A percentile compares a stretch with the other conserved stretches of the same genome.
phyloP scores from a whole-genome alignment of 805 yeast species.

The Metschnikowia peoriensis region DNA sequence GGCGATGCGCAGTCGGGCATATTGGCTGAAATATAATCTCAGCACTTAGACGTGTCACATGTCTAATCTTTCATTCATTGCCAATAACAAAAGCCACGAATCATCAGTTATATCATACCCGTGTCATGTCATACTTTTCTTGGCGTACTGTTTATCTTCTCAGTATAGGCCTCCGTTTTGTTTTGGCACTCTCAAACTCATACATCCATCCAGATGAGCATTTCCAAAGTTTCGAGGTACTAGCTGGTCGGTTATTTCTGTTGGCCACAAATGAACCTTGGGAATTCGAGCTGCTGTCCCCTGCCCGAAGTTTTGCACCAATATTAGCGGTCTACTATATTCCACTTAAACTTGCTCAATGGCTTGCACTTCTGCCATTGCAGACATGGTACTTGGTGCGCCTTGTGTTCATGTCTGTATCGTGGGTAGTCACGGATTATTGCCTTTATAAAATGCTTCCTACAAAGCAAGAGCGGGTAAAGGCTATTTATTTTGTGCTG shows the following conservation, averaged over 20 bases:
- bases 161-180: conserved; percentile 48
- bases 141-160: conserved; percentile 51
- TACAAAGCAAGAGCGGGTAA: conserved; percentile 48
- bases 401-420: conserved; percentile 42
- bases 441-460: conserved; percentile 47
- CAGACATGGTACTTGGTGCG: conserved; percentile 54
- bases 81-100: neutral
- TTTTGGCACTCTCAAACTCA: conserved; percentile 65
- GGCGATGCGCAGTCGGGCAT: neutral
- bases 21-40: neutral
- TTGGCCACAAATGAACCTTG: conserved; percentile 59
- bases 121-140: conserved; percentile 8
- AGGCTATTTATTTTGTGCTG: conserved; percentile 49
- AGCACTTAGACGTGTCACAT: neutral
- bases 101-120: neutral
- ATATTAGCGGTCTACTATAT: conserved; percentile 72
- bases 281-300: conserved; percentile 65
- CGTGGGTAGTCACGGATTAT: conserved; percentile 39
- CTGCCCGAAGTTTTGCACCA: conserved; percentile 73
- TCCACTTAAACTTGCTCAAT: conserved; percentile 35
- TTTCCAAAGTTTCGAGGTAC: conserved; percentile 82
- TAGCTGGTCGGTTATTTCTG: conserved; percentile 49
- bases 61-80: neutral
- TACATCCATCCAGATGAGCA: conserved; percentile 98
- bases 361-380: conserved; percentile 44